Conservation (phyloP, 2,329 filamentous ascomycete genomes). For the Aspergillus jensenii region DNA sequence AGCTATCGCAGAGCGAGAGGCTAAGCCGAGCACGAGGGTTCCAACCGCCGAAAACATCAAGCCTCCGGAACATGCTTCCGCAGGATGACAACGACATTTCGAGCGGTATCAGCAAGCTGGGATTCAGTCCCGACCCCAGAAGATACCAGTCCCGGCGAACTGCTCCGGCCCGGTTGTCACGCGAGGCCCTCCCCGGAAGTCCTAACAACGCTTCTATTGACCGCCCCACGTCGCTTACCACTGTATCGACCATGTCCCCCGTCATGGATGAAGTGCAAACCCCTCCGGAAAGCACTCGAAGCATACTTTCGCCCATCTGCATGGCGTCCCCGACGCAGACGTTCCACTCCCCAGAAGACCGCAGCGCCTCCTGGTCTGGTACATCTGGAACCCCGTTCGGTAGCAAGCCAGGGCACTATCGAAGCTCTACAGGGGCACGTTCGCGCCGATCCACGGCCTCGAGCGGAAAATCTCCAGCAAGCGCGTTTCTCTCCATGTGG, state of each 20-base stretch:
- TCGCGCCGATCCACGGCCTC: conserved; percentile 51
- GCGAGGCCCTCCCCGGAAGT: conserved; percentile 21
- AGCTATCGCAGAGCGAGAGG: conserved; percentile 33
- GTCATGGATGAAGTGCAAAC: conserved; percentile 42
- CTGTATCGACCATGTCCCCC: conserved; percentile 44
- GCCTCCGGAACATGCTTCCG: conserved; percentile 36
- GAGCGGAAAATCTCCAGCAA: conserved; percentile 58
- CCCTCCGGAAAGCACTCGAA: conserved; percentile 37
- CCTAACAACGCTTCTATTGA: conserved; percentile 32
- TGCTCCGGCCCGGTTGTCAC: conserved; percentile 27
- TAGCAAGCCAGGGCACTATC: conserved; percentile 37
- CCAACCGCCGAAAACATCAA: conserved; percentile 34
- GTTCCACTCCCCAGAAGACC: conserved; percentile 41
- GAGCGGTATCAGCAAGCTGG: conserved; percentile 16
- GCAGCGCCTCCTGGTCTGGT: conserved; percentile 39
- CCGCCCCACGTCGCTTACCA: conserved; percentile 45
- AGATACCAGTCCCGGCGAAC: conserved; percentile 24
- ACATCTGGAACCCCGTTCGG: conserved; percentile 31
- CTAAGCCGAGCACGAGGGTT: conserved; percentile 27
- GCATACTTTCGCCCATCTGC: conserved; percentile 39
- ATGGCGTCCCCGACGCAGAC: conserved; percentile 38
- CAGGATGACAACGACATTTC: conserved; percentile 33
- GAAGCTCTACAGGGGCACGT: conserved; percentile 32
- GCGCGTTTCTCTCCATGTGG: conserved; percentile 59
- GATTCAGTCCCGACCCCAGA: conserved; percentile 23